Conservation (phyloP, 495 filamentous ascomycete species). For the Neurospora sp. region DNA sequence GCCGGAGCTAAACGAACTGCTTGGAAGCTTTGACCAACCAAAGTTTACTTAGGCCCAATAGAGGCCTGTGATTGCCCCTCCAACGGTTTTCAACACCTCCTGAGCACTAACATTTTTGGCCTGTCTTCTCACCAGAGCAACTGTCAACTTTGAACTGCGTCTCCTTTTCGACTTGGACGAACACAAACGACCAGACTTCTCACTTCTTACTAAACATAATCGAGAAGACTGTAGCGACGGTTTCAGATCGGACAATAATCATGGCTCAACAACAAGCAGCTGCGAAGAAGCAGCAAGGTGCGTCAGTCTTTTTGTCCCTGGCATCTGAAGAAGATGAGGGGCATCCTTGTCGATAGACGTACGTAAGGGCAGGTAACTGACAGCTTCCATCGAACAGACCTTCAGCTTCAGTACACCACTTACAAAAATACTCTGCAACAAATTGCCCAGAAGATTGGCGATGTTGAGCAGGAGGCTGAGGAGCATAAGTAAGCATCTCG, state of each 20-base stretch:
- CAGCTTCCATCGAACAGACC: slow-evolving; percentile 45
- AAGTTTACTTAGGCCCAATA: neutral
- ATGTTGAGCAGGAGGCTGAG: slow-evolving; percentile 92
- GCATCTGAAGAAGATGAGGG: too few species aligned
- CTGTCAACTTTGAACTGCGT: neutral
- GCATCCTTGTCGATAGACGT: neutral
- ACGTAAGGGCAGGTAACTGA: neutral
- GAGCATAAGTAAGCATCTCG: slow-evolving; percentile 77
- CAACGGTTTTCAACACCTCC: neutral
- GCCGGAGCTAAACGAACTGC: neutral
- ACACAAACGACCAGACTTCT: neutral
- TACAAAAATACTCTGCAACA: slow-evolving; percentile 95
- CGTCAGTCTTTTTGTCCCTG: too few species aligned
- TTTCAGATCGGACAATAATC: too few species aligned
- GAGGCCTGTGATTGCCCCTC: slow-evolving; percentile 1
- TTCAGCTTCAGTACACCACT: slow-evolving; percentile 85
- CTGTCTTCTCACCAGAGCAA: neutral
- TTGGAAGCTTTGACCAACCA: slow-evolving; percentile 18
- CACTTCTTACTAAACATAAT: neutral
- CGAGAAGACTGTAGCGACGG: neutral
- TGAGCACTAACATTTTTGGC: neutral
- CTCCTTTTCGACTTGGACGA: neutral
- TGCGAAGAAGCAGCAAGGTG: slow-evolving; percentile 82
- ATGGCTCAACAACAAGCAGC: slow-evolving; percentile 36
- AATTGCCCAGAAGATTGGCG: slow-evolving; percentile 89